Conservation (phyloP, 2,329 filamentous ascomycete species). For the Magnaporthiopsis incrustans region DNA sequence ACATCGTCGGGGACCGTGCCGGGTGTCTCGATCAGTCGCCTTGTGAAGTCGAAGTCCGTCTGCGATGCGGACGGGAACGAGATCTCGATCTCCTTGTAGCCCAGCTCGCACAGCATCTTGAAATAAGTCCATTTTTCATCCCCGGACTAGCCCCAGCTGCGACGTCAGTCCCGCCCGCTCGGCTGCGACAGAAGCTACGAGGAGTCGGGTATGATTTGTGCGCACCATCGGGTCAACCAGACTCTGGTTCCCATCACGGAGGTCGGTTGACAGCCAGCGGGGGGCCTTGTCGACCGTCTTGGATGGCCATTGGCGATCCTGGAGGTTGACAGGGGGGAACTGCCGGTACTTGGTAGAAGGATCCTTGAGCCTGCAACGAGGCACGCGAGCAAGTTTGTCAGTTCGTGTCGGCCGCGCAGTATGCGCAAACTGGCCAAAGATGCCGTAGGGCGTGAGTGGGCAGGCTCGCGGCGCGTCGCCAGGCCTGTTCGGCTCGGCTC, state of each 20-base stretch:
- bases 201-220: neutral
- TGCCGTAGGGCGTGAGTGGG: neutral
- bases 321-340: conserved; percentile 59
- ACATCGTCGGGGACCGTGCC: conserved; percentile 82
- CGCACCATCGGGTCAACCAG: conserved; percentile 85
- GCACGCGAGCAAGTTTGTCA: neutral
- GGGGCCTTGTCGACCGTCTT: conserved; percentile 78
- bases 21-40: conserved; percentile 76
- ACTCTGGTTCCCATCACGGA: conserved; percentile 91
- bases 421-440: too few species aligned
- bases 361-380: conserved; percentile 54
- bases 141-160: conserved; percentile 53
- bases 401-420: neutral
- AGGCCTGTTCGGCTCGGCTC: too few species aligned
- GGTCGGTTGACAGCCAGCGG: conserved; percentile 81
- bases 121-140: conserved; percentile 96
- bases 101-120: conserved; percentile 83
- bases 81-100: conserved; percentile 97
- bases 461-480: neutral
- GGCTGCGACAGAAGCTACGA: conserved; percentile 1
- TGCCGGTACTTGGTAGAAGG: conserved; percentile 69
- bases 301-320: conserved; percentile 73
- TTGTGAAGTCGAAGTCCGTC: conserved; percentile 93
- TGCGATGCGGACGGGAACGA: conserved; percentile 92
- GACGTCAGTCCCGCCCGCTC: neutral